Evolutionary conservation across 306 rosid species (phyloP), one percentile per base, ranked within the genome.

Genomic region (Rosa persica): DNA sequence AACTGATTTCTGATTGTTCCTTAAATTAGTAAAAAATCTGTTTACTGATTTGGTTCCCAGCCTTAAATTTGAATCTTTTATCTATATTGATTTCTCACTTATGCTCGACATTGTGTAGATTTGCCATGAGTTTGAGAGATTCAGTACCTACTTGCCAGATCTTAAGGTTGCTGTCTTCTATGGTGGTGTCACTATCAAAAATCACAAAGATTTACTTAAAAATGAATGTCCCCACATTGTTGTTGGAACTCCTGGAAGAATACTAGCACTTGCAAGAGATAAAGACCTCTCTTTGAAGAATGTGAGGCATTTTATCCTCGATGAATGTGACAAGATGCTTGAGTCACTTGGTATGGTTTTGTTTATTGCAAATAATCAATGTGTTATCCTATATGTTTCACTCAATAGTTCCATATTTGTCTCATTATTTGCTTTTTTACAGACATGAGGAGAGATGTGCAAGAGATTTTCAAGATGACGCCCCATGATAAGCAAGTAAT

Each of bases 381-480:
- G 8, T 61, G 52, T 47, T 23, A 12, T 46, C 19, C 3, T 11
- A 38, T 6, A 2, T n/a, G n/a, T 15, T 13, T 67, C 15, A 19
- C 9, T 47, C 11, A 10, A 22, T 73, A 12, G 27, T 67, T 23
- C 55, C 6, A 17, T 61, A 22, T 60, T 55, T n/a, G 55, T 55
- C 75, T 85, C 16, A 85, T 55, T 67, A 46, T 78, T 30, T 49
- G 12, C 67, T 19, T 11, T 75, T n/a, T 76, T 86, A 85, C 87
- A 96, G 99, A 96, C 88, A 96, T 96, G 99, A 86, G 99, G 87
- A 90, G 96, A 77, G 99, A 96, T 27, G 99, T 96, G 79, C 99
- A 96, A 80, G 94, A 96, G 81, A 96, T 96, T 65, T 96, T 96
- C 91, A 96, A 91, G 90, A 82, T 96, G 98, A 96, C 99, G 36